Evolutionary conservation across 2,329 filamentous ascomycete species (phyloP), one percentile per base, ranked within the genome.

Genomic region (Westerdykella sp.): DNA sequence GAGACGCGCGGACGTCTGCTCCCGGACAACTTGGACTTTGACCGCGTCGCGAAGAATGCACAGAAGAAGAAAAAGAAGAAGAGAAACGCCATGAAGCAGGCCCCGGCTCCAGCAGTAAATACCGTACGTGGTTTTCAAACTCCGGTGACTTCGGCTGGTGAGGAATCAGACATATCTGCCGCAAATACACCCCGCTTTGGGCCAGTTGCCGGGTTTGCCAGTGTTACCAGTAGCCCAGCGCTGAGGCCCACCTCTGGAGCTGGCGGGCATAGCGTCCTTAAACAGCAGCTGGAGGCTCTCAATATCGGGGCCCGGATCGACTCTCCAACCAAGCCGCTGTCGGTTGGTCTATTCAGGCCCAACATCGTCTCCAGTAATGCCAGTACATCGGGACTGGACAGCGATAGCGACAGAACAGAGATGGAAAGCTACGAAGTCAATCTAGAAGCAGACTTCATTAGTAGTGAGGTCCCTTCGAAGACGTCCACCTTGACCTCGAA

Each of bases 401-500:
- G 78, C 54, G 81, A 85, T 52, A 80, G 80, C 52, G 81, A 84
- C 50, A 73, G 74, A 34, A 90, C 85, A 1, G 85, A 91, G 56
- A 78, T 79, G 62, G 85, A 86, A 40, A 86, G 83, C 61, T 96
- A 95, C 62, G 87, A 96, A 69, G 82, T 96, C 50, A 80, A 80
- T 41, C 75, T 96, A 31, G 85, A 93, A 54, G 71, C 87, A 49
- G 90, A 96, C 63, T 96, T 95, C 56, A 77, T 87, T 47, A 93
- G 86, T 63, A 66, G 73, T 10, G 78, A 81, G 49, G 70, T 71
- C 5, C 70, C 48, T 42, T 61, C 62, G 1, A 65, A 67, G 48
- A 49, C 57, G 5, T 62, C 57, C 6, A 65, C 59, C 6, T 58
- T 65, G 53, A 45, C 57, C 9, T 53, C 56, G 13, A 57, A 52